Conservation (phyloP, 1,139 yeast species). For the Kluyveromyces marxianus region DNA sequence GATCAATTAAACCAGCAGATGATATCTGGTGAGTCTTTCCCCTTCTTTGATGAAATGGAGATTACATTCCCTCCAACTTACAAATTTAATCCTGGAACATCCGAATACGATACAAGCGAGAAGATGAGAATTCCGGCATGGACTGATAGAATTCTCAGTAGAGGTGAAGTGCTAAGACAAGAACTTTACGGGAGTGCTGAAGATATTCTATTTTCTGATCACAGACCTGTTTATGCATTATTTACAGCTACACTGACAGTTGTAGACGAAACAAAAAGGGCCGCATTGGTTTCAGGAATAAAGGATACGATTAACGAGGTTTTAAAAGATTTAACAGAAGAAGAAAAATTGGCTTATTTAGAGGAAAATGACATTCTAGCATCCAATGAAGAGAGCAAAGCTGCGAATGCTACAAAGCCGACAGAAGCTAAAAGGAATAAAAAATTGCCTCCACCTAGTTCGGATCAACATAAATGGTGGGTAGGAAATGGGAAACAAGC, state of each 20-base stretch:
- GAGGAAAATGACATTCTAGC: slow-evolving; percentile 18
- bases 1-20: slow-evolving; percentile 85
- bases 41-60: slow-evolving; percentile 73
- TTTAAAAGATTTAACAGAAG: slow-evolving; percentile 20
- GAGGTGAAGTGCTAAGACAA: slow-evolving; percentile 56
- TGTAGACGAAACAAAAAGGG: slow-evolving; percentile 58
- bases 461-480: slow-evolving; percentile 89
- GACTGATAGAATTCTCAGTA: slow-evolving; percentile 76
- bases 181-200: slow-evolving; percentile 55
- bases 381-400: slow-evolving; percentile 10
- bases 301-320: slow-evolving; percentile 36
- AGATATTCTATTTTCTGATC: slow-evolving; percentile 73
- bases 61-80: slow-evolving; percentile 84
- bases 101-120: slow-evolving; percentile 78
- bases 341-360: slow-evolving; percentile 34
- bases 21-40: slow-evolving; percentile 79
- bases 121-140: slow-evolving; percentile 92
- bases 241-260: slow-evolving; percentile 63
- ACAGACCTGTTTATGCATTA: slow-evolving; percentile 81
- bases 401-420: neutral
- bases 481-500: slow-evolving; percentile 69
- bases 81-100: slow-evolving; percentile 86
- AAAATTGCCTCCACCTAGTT: slow-evolving; percentile 78
- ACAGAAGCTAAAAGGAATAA: slow-evolving; percentile 14
- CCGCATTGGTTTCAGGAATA: slow-evolving; percentile 49